Evolutionary conservation across 2,329 filamentous ascomycete genomes (phyloP).

Genomic region (Ophiostoma pallidulum): DNA sequence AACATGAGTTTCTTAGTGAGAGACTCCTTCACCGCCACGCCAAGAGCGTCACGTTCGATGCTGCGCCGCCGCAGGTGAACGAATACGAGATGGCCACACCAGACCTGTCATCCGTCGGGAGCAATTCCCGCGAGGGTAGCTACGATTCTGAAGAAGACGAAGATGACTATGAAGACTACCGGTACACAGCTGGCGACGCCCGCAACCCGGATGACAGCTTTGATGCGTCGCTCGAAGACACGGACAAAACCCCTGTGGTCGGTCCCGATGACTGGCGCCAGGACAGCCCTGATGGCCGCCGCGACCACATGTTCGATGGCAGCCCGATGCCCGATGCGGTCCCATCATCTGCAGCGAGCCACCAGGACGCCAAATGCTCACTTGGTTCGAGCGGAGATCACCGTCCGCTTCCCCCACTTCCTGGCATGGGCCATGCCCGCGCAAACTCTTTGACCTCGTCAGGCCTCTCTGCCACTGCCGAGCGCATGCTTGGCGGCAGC

Average conservation of each 20-base stretch:
- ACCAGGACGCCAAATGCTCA: conserved; percentile 60
- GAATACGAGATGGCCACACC: conserved; percentile 98
- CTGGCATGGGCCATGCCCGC: conserved; percentile 43
- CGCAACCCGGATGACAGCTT: conserved; percentile 77
- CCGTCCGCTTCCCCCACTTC: conserved; percentile 78
- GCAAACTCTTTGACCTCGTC: conserved; percentile 47
- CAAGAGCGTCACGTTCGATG: conserved; percentile 96
- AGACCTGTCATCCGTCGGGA: conserved; percentile 84
- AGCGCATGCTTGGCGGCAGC: conserved; percentile 50
- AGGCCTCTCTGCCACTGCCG: conserved; percentile 60
- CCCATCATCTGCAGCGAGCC: conserved; percentile 39
- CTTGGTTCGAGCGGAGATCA: conserved; percentile 70
- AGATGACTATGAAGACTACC: conserved; percentile 51
- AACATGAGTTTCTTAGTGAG: conserved; percentile 53
- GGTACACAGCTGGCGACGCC: conserved; percentile 44
- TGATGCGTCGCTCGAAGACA: conserved; percentile 88
- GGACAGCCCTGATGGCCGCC: conserved; percentile 40
- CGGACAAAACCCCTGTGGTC: conserved; percentile 96
- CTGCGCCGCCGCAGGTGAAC: conserved; percentile 84
- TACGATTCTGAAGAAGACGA: conserved; percentile 77
- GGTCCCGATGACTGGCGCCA: conserved; percentile 93
- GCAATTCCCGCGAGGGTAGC: conserved; percentile 84
- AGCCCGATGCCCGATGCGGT: conserved; percentile 55
- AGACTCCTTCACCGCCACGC: conserved; percentile 69
- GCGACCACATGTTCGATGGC: conserved; percentile 55